Evolutionary conservation across 305 asterid species (phyloP).

Genomic region (Fraxinus angustifolia): DNA sequence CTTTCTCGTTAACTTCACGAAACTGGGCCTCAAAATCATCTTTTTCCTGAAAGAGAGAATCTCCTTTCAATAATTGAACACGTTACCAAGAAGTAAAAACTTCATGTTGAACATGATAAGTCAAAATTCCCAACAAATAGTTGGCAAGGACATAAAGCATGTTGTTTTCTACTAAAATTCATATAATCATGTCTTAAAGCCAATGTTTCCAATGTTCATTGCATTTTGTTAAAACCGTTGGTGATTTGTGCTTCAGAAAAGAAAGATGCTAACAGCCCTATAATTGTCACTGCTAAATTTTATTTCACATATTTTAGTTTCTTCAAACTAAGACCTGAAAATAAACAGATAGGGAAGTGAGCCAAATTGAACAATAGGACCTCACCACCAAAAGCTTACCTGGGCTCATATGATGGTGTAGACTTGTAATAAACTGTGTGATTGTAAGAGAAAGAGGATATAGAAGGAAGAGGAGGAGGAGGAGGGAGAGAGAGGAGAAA

Average conservation of each 20-base stretch:
- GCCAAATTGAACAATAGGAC: background rate
- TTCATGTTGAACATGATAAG: background rate
- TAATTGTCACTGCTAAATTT: background rate
- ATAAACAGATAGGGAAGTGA: background rate
- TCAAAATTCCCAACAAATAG: background rate
- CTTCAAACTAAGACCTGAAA: background rate
- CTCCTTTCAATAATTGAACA: conserved; percentile 25
- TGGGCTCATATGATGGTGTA: background rate
- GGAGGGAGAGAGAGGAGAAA: background rate
- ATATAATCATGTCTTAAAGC: background rate
- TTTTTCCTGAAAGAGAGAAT: conserved; percentile 68
- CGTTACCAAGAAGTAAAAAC: conserved; percentile 21
- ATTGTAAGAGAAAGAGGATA: background rate
- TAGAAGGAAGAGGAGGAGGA: background rate
- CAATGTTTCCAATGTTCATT: background rate
- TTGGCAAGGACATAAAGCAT: conserved; percentile 12
- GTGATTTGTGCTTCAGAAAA: background rate
- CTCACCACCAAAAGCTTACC: background rate
- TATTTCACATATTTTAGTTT: background rate
- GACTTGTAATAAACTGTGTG: background rate
- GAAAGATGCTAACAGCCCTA: background rate
- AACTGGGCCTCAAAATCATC: conserved; percentile 87
- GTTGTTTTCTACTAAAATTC: background rate
- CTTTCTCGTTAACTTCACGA: conserved; percentile 74
- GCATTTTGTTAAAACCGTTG: background rate